Conservation (phyloP, 495 filamentous ascomycete genomes). For the Tetracladium marchalianum region DNA sequence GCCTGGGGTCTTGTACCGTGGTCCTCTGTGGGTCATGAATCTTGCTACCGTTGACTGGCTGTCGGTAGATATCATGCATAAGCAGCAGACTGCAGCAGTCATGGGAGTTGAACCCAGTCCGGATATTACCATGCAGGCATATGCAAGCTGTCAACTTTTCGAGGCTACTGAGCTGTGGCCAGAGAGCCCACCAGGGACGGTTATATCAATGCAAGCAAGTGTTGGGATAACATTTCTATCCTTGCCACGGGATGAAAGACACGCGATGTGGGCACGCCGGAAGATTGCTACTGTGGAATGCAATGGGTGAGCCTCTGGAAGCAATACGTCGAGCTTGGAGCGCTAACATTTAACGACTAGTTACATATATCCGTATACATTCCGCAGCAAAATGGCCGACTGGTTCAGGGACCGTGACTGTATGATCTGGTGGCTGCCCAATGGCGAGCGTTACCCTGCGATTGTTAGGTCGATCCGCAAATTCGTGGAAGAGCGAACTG, state of each 20-base stretch:
- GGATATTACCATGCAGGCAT: constrained; percentile 50
- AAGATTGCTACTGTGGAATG: constrained; percentile 73
- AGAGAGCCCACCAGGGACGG: constrained; percentile 53
- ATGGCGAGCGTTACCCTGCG: constrained; percentile 61
- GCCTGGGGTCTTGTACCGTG: constrained; percentile 54
- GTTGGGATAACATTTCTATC: constrained; percentile 71
- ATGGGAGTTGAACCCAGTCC: constrained; percentile 38
- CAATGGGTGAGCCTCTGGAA: constrained; percentile 56
- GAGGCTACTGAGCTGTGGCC: constrained; percentile 70
- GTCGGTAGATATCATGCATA: constrained; percentile 70
- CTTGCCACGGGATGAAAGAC: constrained; percentile 57
- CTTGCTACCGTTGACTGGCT: constrained; percentile 68
- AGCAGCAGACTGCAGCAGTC: constrained; percentile 52
- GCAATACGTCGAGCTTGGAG: not conserved
- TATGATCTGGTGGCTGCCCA: constrained; percentile 77
- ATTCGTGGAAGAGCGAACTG: constrained; percentile 64
- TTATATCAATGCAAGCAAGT: constrained; percentile 65
- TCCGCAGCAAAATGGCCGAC: constrained; percentile 63
- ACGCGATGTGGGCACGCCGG: constrained; percentile 74
- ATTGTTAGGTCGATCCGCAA: constrained; percentile 67
- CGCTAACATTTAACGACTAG: constrained; percentile 31
- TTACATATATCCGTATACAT: constrained; percentile 68
- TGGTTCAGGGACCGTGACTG: constrained; percentile 60
- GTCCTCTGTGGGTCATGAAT: constrained; percentile 60
- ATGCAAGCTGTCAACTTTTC: constrained; percentile 63